Conservation (phyloP, 2,329 filamentous ascomycete genomes). For the Ophiocordyceps camponoti-saundersi region DNA sequence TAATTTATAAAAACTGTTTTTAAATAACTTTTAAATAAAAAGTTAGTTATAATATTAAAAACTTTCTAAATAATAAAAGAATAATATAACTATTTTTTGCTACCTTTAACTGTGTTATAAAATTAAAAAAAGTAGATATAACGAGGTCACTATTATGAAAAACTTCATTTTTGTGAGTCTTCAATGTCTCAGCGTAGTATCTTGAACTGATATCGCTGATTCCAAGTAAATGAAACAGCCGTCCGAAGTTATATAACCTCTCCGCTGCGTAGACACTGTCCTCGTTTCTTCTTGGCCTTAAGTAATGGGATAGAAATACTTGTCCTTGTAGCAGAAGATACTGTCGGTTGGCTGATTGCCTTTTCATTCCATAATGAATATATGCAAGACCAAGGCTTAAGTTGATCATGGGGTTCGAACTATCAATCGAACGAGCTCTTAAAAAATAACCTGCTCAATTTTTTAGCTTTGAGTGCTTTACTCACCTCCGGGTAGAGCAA, state of each 20-base stretch:
- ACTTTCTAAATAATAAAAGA: no score
- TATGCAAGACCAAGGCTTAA: constrained; percentile 72
- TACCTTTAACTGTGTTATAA: neutral
- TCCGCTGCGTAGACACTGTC: constrained; percentile 10
- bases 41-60: no score
- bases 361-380: constrained; percentile 75
- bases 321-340: constrained; percentile 76
- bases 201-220: neutral
- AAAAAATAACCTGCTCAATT: constrained; percentile 55
- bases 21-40: no score
- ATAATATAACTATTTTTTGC: neutral
- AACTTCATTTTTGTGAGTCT: neutral
- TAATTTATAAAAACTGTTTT: no score
- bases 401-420: constrained; percentile 60
- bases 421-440: constrained; percentile 56
- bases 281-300: constrained; percentile 3
- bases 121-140: neutral
- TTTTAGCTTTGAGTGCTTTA: neutral
- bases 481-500: neutral
- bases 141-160: neutral
- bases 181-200: neutral
- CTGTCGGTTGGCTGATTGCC: constrained; percentile 79
- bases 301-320: constrained; percentile 46
- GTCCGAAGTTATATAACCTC: constrained; percentile 20
- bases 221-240: constrained; percentile 19